Conservation (phyloP, 495 filamentous ascomycete species). For the Aspergillus nanangensis region DNA sequence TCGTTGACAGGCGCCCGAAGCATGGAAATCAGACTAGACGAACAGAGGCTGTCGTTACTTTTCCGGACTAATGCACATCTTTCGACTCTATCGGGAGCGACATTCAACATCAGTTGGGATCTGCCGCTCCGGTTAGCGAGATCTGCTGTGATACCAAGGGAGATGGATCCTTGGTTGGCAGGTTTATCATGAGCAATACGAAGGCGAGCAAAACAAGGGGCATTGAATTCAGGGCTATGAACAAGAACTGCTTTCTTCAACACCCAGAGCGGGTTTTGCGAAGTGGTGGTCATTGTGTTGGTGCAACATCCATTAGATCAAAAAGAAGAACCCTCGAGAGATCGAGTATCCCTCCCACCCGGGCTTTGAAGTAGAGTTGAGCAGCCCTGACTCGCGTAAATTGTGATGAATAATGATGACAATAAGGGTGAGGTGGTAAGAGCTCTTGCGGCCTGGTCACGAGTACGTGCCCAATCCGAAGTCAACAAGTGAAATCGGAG, state of each 20-base stretch:
- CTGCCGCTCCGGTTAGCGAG: constrained; percentile 16
- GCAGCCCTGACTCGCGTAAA: constrained; percentile 17
- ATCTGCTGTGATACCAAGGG: constrained; percentile 14
- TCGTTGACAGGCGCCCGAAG: constrained; percentile 13
- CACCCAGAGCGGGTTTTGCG: constrained; percentile 13
- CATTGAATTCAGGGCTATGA: constrained; percentile 9
- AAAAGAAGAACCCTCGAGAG: constrained; percentile 13
- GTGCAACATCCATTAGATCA: constrained; percentile 7
- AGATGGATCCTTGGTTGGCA: constrained; percentile 16
- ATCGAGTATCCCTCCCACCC: constrained; percentile 18
- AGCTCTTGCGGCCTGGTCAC: constrained; percentile 15
- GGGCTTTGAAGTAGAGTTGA: constrained; percentile 14
- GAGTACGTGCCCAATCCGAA: constrained; percentile 15
- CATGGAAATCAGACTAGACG: constrained; percentile 11
- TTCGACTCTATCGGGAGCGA: constrained; percentile 14
- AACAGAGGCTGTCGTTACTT: constrained; percentile 16
- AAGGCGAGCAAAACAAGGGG: constrained; percentile 13
- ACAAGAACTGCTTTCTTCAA: constrained; percentile 16
- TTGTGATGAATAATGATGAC: constrained; percentile 8
- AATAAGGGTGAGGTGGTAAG: constrained; percentile 11
- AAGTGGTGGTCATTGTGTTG: constrained; percentile 12
- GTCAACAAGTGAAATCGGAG: constrained; percentile 13
- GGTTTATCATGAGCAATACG: constrained; percentile 14
- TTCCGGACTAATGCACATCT: constrained; percentile 12
- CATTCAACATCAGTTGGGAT: constrained; percentile 16